Conservation (phyloP, 2,329 filamentous ascomycete genomes). For the Coniosporium tulheliwenetii region DNA sequence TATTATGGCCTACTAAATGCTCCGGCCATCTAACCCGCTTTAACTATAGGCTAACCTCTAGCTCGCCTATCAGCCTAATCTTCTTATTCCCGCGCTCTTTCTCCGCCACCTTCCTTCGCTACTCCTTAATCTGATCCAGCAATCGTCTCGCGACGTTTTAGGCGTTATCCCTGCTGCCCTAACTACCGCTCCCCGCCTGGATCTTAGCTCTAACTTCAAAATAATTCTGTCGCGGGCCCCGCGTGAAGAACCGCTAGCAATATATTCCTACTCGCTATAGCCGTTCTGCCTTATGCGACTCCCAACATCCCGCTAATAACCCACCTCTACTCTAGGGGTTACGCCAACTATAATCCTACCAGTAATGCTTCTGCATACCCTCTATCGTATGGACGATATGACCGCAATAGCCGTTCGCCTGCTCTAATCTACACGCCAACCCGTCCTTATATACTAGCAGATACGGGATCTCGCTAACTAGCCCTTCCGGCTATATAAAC, state of each 20-base stretch:
- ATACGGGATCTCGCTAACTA: not conserved
- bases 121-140: no score
- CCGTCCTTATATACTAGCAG: no score
- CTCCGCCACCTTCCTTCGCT: slow-evolving; percentile 4
- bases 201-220: not conserved
- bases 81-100: slow-evolving; percentile 13
- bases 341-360: not conserved
- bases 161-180: no score
- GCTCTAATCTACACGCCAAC: no score
- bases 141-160: no score
- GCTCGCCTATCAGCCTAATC: not conserved
- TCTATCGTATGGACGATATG: not conserved
- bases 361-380: not conserved
- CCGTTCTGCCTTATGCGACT: not conserved
- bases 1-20: not conserved
- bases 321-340: no score
- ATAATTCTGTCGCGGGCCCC: not conserved
- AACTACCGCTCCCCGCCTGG: not conserved
- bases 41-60: not conserved
- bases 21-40: not conserved
- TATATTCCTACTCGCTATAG: not conserved
- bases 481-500: no score
- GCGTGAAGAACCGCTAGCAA: no score
- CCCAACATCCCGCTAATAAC: no score
- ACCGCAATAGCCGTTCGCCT: not conserved